These are phyloP conservation scores for Letharia lupina DNA, from an alignment of 495 filamentous ascomycete genomes.

Conservation along the genomic window DNA sequence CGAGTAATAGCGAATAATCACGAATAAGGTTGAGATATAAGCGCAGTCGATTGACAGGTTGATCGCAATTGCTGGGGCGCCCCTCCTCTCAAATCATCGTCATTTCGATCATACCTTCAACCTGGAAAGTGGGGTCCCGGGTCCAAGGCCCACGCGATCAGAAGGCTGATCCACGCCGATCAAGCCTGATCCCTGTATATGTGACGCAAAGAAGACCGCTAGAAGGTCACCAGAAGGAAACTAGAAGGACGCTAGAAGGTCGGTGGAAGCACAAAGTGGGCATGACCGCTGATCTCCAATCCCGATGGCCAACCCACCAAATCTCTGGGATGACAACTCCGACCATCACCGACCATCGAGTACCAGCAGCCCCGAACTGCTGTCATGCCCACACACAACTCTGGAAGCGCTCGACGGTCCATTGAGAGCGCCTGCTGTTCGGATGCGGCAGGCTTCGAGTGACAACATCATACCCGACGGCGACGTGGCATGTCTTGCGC, in stretches of 20 bases:
- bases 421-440: neutral
- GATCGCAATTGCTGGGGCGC: neutral
- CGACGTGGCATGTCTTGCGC: constrained; percentile 2
- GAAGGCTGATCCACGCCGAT: too few species aligned
- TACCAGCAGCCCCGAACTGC: neutral
- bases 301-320: neutral
- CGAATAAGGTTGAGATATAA: neutral
- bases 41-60: neutral
- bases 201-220: neutral
- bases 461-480: neutral
- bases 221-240: neutral
- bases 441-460: neutral
- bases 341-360: neutral
- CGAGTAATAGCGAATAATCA: too few species aligned
- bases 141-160: neutral
- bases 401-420: neutral
- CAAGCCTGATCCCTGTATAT: neutral
- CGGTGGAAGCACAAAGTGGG: neutral
- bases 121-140: neutral
- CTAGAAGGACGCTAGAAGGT: neutral
- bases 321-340: neutral
- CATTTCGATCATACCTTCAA: neutral
- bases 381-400: neutral
- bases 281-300: neutral
- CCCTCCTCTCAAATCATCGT: neutral